Evolutionary conservation across 225 moss, liverwort and hornwort genomes (phyloP), one percentile per base, ranked within the genome.

Genomic region (Climacium dendroides): DNA sequence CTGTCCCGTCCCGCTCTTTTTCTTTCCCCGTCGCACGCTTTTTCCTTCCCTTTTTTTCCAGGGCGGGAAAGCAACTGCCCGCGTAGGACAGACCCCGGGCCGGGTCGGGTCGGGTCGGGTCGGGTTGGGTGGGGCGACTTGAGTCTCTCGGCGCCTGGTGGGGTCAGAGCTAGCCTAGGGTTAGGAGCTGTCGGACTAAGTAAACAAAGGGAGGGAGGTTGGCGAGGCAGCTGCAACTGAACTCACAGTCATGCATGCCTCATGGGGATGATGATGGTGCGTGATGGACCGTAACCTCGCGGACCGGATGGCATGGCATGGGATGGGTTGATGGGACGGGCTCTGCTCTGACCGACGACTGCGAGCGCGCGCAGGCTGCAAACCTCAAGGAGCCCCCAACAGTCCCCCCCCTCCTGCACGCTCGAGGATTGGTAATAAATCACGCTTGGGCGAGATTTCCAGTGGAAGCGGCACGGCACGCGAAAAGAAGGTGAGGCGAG

Each of bases 301-400:
- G 75, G 84, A 57, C 41, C 25, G 47, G 45, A 60, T 30, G 29
- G 60, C 32, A 5, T 7, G 59, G 59, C 13, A 65, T 35, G 64
- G 64, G 64, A 64, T 50, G 50, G 50, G 50, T 50, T 15, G 50
- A 50, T 20, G 22, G 43, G 22, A 61, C 62, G 64, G 81, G 65
- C 37, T 82, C 65, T 12, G 79, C 69, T 80, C 86, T 87, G 87
- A 87, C 87, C 87, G 87, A 82, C 74, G 82, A 87, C 87, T 82
- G 82, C 30, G 87, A 52, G 67, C 74, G 32, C 81, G 9, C 37
- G 55, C 48, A 37, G 60, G 87, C 71, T 35, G 79, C 67, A 13
- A 63, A 7, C 5, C 63, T 34, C 35, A 10, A 55, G 79, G 71
- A 70, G 29, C 24, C 53, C 72, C 19, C 32, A 16, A 32, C 24